Percentiles rank a stretch among this genome's conserved stretches.
Conservation (phyloP, 148 eudicot species). For the Rhododendron vialii region DNA sequence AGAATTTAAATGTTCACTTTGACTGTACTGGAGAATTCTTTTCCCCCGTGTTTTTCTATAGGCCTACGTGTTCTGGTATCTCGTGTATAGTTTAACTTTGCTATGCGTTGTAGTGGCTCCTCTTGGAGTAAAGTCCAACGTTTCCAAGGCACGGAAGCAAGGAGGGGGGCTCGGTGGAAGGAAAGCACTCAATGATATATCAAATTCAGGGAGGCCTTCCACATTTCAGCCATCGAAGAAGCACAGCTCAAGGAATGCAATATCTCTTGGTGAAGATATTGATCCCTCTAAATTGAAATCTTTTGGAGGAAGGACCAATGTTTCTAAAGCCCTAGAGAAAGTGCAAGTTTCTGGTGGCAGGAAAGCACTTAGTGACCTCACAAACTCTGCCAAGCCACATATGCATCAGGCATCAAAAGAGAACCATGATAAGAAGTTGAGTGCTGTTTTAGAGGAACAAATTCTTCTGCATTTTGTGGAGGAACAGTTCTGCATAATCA, state of each 20-base stretch:
- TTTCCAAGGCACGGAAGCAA: slow-evolving; percentile 24
- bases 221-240: slow-evolving; percentile 24
- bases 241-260: slow-evolving; percentile 21
- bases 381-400: slow-evolving; percentile 43
- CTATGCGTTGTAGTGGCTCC: slow-evolving; percentile 19
- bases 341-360: slow-evolving; percentile 28
- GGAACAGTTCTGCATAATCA: slow-evolving; percentile 56
- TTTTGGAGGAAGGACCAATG: slow-evolving; percentile 19
- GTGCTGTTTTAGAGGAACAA: slow-evolving; percentile 20
- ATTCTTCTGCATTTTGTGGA: slow-evolving; percentile 11
- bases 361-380: slow-evolving; percentile 54
- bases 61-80: neutral
- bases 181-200: slow-evolving; percentile 50
- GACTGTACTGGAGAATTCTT: slow-evolving; percentile 23
- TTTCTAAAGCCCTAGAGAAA: slow-evolving; percentile 22
- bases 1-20: slow-evolving; percentile 34
- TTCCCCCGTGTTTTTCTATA: neutral
- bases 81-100: neutral
- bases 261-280: slow-evolving; percentile 29
- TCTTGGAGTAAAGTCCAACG: slow-evolving; percentile 26
- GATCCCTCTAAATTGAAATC: slow-evolving; percentile 4
- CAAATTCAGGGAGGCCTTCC: slow-evolving; percentile 41
- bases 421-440: slow-evolving; percentile 23
- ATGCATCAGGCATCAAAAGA: slow-evolving; percentile 18
- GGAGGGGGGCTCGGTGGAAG: slow-evolving; percentile 34